Evolutionary conservation across 352 stramenopile genomes (phyloP).

Genomic region (Pythium grandisporangium): DNA sequence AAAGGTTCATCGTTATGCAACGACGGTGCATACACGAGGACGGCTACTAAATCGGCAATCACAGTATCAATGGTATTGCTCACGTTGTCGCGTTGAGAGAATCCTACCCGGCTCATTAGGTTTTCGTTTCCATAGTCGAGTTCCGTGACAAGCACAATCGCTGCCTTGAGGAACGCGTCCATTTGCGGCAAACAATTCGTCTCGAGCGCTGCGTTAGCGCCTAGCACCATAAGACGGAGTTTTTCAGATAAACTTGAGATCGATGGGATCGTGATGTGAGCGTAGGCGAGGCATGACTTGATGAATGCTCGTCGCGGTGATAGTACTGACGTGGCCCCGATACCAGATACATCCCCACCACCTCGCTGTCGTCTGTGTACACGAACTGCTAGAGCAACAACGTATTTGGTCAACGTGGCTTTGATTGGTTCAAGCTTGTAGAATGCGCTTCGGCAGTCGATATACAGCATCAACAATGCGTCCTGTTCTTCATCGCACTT

Average conservation of each 20-base stretch:
- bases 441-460: constrained; percentile 79
- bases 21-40: constrained; percentile 73
- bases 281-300: constrained; percentile 86
- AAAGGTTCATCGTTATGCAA: constrained; percentile 75
- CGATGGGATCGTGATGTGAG: constrained; percentile 86
- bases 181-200: constrained; percentile 80
- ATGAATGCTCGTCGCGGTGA: constrained; percentile 60
- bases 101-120: too few relatives aligned
- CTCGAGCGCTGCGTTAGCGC: constrained; percentile 57
- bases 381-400: constrained; percentile 54
- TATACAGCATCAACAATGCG: constrained; percentile 79
- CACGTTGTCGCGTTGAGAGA: too few relatives aligned
- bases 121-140: constrained; percentile 21
- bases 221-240: constrained; percentile 53
- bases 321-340: constrained; percentile 9
- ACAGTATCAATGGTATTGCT: constrained; percentile 10
- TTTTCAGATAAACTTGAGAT: constrained; percentile 38
- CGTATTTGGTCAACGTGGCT: constrained; percentile 35
- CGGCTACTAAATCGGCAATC: constrained; percentile 36
- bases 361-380: too few relatives aligned
- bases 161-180: constrained; percentile 75
- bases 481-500: constrained; percentile 60
- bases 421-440: constrained; percentile 83
- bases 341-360: constrained; percentile 29
- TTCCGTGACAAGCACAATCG: constrained; percentile 72